Percentiles rank a stretch among this genome's conserved stretches.
phyloP scores from a whole-genome alignment of 345 rosid species.

The Gossypium herbaceum region DNA sequence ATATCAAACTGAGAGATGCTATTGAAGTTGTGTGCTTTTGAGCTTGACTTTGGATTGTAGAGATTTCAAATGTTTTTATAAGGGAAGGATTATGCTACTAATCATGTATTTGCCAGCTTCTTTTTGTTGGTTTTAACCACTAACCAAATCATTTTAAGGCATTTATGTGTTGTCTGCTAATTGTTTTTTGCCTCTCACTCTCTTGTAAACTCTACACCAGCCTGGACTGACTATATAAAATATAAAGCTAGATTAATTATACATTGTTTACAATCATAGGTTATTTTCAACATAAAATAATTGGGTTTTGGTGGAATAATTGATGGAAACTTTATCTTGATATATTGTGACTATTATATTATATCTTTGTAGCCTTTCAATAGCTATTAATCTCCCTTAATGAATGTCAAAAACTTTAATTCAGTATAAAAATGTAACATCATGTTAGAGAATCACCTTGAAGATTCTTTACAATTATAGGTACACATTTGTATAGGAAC shows the following conservation, averaged over 20 bases:
- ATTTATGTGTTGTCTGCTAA: slow-evolving; percentile 18
- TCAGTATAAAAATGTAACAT: too few species aligned
- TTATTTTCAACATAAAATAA: background rate
- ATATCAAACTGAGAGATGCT: background rate
- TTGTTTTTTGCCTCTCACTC: background rate
- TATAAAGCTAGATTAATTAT: background rate
- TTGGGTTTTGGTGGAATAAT: background rate
- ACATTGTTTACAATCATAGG: background rate
- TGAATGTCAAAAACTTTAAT: background rate
- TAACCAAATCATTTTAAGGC: slow-evolving; percentile 25
- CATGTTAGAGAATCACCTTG: slow-evolving; percentile 1
- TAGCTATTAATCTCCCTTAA: background rate
- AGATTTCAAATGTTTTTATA: slow-evolving; percentile 15
- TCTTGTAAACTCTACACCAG: slow-evolving; percentile 12
- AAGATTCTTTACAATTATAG: background rate
- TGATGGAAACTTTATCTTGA: background rate
- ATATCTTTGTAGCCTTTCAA: too few species aligned
- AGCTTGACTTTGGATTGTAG: background rate
- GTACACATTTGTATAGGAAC: background rate
- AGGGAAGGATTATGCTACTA: background rate
- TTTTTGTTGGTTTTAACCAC: slow-evolving; percentile 27
- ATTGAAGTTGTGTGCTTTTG: background rate
- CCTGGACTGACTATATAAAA: slow-evolving; percentile 17
- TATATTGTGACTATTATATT: background rate
- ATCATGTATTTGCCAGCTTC: slow-evolving; percentile 23